Conservation (phyloP, 148 eudicot species). For the Spergularia marina region DNA sequence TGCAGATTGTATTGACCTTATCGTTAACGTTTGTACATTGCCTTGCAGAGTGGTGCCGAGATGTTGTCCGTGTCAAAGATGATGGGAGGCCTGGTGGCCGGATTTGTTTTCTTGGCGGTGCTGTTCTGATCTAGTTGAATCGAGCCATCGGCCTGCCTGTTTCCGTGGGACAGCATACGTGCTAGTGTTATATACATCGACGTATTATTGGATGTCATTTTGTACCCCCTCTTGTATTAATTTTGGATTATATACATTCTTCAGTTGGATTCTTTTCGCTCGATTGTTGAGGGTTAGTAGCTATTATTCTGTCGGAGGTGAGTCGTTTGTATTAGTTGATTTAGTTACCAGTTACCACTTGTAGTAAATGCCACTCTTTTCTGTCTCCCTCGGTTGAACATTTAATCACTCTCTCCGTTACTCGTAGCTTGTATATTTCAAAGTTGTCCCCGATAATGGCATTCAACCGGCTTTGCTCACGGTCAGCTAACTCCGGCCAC, state of each 20-base stretch:
- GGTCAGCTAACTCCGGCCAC: no score
- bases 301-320: slow-evolving; percentile 1
- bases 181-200: slow-evolving; percentile 7
- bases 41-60: slow-evolving; percentile 32
- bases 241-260: slow-evolving; percentile 29
- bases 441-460: no score
- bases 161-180: neutral
- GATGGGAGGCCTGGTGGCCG: slow-evolving; percentile 21
- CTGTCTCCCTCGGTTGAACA: neutral
- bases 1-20: neutral
- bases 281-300: slow-evolving; percentile 22
- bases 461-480: no score
- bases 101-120: slow-evolving; percentile 21
- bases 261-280: slow-evolving; percentile 28
- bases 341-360: slow-evolving; percentile 8
- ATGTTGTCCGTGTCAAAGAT: slow-evolving; percentile 25
- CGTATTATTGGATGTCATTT: slow-evolving; percentile 22
- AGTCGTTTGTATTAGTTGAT: slow-evolving; percentile 18
- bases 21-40: neutral
- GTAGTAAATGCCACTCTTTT: slow-evolving; percentile 6
- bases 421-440: no score
- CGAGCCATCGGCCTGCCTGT: neutral
- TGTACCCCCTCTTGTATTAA: slow-evolving; percentile 22
- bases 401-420: neutral
- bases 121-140: slow-evolving; percentile 24